Percentiles rank a stretch among this genome's conserved stretches.
These are phyloP conservation scores for Podila verticillata DNA, from an alignment of 192 early-diverging fungal species.

Conservation along the genomic window DNA sequence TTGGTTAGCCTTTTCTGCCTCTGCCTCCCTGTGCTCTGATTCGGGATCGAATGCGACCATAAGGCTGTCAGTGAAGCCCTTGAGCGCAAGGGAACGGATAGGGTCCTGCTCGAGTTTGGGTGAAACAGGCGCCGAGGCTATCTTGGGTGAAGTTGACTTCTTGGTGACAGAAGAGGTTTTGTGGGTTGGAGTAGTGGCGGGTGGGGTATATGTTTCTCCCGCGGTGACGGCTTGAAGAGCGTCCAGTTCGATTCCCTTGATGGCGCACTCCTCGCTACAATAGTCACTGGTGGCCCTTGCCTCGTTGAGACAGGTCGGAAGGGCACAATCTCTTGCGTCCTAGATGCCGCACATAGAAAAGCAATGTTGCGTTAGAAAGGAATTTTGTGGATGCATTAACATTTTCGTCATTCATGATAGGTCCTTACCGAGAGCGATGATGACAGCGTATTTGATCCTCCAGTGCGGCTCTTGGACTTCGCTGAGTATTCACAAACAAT, in stretches of 20 bases:
- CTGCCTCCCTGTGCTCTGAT: slow-evolving; percentile 5
- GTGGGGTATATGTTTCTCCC: background rate
- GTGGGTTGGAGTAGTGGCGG: slow-evolving; percentile 10
- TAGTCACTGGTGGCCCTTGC: slow-evolving; percentile 52
- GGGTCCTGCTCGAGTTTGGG: slow-evolving; percentile 53
- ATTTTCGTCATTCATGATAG: background rate
- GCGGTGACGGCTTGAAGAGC: slow-evolving; percentile 36
- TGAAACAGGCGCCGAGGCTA: slow-evolving; percentile 6
- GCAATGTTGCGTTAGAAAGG: background rate
- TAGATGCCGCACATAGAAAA: background rate
- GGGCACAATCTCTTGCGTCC: slow-evolving; percentile 47
- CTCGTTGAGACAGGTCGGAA: slow-evolving; percentile 49
- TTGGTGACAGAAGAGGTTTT: slow-evolving; percentile 8
- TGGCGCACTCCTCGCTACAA: slow-evolving; percentile 56
- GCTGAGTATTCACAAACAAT: background rate
- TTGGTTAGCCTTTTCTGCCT: slow-evolving; percentile 38
- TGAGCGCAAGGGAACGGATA: slow-evolving; percentile 58
- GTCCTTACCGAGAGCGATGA: background rate
- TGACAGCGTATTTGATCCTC: background rate
- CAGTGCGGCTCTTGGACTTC: background rate
- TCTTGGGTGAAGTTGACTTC: slow-evolving; percentile 15
- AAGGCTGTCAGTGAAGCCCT: slow-evolving; percentile 53
- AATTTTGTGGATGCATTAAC: background rate
- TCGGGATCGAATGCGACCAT: slow-evolving; percentile 33
- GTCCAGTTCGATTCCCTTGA: slow-evolving; percentile 55